Conservation (phyloP, 169 alveolate genomes). For the Blepharisma undulans region DNA sequence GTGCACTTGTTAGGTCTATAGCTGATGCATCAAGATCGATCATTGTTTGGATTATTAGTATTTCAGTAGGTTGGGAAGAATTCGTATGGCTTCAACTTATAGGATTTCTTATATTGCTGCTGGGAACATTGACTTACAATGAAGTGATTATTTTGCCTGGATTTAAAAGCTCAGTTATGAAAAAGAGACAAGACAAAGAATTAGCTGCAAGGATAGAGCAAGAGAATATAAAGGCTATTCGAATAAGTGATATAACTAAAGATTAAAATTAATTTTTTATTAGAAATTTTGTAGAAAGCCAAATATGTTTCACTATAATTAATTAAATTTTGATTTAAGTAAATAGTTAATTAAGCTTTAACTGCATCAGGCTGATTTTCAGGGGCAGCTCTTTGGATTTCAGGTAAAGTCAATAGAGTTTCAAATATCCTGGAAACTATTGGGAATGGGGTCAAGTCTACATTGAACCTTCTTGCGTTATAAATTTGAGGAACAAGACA, state of each 20-base stretch:
- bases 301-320: too few species aligned
- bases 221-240: background rate
- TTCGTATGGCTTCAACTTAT: conserved; percentile 54
- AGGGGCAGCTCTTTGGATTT: background rate
- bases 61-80: conserved; percentile 54
- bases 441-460: conserved; percentile 4
- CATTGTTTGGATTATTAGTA: conserved; percentile 57
- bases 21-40: conserved; percentile 58
- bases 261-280: background rate
- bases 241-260: background rate
- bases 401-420: background rate
- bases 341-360: background rate
- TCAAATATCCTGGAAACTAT: background rate
- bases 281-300: too few species aligned
- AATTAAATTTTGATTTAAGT: too few species aligned
- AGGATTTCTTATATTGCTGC: conserved; percentile 71
- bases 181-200: background rate
- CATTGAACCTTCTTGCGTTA: conserved; percentile 9
- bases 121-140: conserved; percentile 73
- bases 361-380: conserved; percentile 39
- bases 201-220: background rate
- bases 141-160: conserved; percentile 72
- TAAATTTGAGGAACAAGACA: conserved; percentile 62
- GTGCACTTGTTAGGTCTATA: conserved; percentile 64
- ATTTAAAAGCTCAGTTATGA: conserved; percentile 42